Percentiles rank a stretch among this genome's conserved stretches.
phyloP scores from a whole-genome alignment of 73 alveolate species.

The Paramecium biaurelia region DNA sequence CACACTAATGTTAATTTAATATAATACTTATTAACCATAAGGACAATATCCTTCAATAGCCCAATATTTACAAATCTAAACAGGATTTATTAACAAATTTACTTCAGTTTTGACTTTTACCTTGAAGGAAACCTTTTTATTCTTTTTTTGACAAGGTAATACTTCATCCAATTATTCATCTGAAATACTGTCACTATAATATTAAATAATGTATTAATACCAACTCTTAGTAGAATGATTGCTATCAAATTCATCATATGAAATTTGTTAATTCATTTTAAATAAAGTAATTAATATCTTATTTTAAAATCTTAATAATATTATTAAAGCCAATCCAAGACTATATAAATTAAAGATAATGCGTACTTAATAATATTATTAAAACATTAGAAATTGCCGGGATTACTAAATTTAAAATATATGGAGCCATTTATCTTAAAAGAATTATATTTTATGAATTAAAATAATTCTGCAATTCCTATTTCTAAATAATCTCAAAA shows the following conservation, averaged over 20 bases:
- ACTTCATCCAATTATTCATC: background rate
- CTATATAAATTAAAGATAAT: background rate
- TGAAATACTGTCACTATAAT: background rate
- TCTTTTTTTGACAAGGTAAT: background rate
- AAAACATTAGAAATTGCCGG: background rate
- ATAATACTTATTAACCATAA: conserved; percentile 9
- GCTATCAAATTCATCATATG: conserved; percentile 7
- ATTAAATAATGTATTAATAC: background rate
- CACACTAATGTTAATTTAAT: conserved; percentile 26
- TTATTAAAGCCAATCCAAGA: conserved; percentile 12
- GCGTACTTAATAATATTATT: conserved; percentile 25
- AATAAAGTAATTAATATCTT: conserved; percentile 9
- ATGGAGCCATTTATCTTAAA: background rate
- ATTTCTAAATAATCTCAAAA: background rate
- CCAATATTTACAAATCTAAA: conserved; percentile 47
- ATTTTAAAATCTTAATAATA: background rate
- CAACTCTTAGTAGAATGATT: conserved; percentile 9
- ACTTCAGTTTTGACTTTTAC: conserved; percentile 35
- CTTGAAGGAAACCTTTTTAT: background rate
- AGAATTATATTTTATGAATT: background rate
- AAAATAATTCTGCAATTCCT: background rate
- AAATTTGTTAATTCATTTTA: background rate
- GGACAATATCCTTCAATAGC: conserved; percentile 44
- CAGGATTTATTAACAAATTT: background rate
- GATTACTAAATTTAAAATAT: background rate